A percentile compares a stretch with the other conserved stretches of the same genome.
These are phyloP conservation scores for Salix brachista DNA, from an alignment of 345 rosid species.

Conservation along the genomic window DNA sequence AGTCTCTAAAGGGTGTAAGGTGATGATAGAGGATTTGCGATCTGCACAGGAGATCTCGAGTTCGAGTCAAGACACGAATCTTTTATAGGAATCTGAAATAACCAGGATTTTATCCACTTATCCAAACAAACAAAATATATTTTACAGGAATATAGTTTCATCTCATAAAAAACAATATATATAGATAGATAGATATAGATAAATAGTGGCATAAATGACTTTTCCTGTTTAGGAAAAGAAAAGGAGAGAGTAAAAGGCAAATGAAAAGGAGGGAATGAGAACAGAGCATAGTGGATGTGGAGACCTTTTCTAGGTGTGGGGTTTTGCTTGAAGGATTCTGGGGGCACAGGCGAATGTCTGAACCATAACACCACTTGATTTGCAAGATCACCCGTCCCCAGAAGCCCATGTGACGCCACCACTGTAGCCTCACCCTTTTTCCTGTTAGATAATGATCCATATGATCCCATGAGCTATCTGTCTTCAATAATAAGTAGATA, in stretches of 20 bases:
- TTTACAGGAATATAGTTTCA: no score
- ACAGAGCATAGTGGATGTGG: neutral
- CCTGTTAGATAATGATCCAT: neutral
- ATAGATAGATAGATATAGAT: no score
- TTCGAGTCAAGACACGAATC: no score
- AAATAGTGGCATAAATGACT: neutral
- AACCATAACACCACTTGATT: neutral
- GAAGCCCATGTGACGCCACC: neutral
- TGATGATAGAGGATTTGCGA: no score
- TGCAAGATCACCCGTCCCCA: neutral
- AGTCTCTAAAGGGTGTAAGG: no score
- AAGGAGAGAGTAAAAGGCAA: neutral
- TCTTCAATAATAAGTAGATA: neutral
- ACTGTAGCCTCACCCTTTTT: neutral
- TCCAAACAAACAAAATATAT: fast-evolving
- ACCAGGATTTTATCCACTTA: no score
- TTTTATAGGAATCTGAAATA: no score
- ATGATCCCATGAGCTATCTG: neutral
- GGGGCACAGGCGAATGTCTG: neutral
- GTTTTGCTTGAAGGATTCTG: neutral
- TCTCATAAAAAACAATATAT: no score
- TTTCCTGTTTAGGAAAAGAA: neutral
- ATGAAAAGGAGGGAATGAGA: neutral
- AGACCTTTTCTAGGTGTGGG: neutral
- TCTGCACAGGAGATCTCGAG: no score